A percentile compares a stretch with the other conserved stretches of the same genome.
These are phyloP conservation scores for Thalia dealbata DNA, from an alignment of 176 grass and related monocot species.

Conservation along the genomic window DNA sequence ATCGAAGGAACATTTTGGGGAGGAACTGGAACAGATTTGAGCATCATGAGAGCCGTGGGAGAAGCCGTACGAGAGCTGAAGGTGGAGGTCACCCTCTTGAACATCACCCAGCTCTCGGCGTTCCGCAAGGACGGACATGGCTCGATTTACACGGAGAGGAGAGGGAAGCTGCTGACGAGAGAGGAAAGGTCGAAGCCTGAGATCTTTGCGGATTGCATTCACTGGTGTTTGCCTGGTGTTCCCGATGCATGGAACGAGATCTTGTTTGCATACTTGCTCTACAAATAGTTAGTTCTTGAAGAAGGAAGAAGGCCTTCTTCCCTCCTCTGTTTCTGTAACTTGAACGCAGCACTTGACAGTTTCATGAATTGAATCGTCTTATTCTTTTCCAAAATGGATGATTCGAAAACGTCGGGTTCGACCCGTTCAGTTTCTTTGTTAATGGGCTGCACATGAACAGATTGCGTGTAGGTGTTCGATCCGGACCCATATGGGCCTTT, in stretches of 20 bases:
- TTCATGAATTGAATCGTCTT: no score
- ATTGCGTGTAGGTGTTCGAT: no score
- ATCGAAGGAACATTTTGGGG: neutral
- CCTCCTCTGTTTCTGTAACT: neutral
- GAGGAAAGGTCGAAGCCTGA: neutral
- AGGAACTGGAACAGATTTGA: neutral
- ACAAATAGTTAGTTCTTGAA: neutral
- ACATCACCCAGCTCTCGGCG: slow-evolving; percentile 7
- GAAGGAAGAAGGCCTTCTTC: neutral
- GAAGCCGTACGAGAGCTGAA: slow-evolving; percentile 4
- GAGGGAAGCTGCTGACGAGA: slow-evolving; percentile 10
- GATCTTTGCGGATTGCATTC: slow-evolving; percentile 11
- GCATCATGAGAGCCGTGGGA: neutral
- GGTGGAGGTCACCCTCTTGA: neutral
- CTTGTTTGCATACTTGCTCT: slow-evolving; percentile 1
- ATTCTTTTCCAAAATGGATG: no score
- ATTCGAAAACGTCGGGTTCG: no score
- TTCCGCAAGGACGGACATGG: slow-evolving; percentile 7
- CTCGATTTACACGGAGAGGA: slow-evolving; percentile 16
- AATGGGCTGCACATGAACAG: no score
- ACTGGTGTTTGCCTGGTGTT: slow-evolving; percentile 19
- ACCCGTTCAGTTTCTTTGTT: no score
- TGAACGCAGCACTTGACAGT: no score
- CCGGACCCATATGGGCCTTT: no score
- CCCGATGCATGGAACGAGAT: slow-evolving; percentile 21